These are phyloP conservation scores for Aspergillus luchuensis DNA, from an alignment of 2,329 filamentous ascomycete species.

Conservation along the genomic window DNA sequence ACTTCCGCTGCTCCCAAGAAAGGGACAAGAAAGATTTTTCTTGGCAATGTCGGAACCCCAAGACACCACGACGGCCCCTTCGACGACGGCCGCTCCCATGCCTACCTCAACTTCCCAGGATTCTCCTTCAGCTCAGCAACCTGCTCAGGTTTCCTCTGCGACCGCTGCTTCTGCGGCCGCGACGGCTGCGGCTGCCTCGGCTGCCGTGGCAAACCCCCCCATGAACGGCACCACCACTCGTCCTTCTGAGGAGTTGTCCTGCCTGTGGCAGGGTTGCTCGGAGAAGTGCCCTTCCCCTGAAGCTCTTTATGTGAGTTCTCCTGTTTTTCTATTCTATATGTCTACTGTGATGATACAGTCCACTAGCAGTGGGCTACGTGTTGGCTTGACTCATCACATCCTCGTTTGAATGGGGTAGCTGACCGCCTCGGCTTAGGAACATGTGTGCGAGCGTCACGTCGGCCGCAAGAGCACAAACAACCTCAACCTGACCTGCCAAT, in stretches of 20 bases:
- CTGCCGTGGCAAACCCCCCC: conserved; percentile 35
- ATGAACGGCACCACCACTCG: conserved; percentile 33
- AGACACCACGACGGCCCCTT: conserved; percentile 31
- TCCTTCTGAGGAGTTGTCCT: conserved; percentile 47
- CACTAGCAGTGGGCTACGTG: conserved; percentile 5
- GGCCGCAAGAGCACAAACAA: conserved; percentile 99
- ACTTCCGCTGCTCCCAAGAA: conserved; percentile 36
- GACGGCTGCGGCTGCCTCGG: conserved; percentile 41
- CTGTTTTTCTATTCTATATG: conserved; percentile 1
- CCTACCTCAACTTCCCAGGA: conserved; percentile 29
- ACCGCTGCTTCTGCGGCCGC: conserved; percentile 36
- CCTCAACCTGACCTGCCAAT: conserved; percentile 93
- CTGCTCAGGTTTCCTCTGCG: conserved; percentile 28
- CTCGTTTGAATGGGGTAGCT: not conserved
- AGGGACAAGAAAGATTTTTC: conserved; percentile 37
- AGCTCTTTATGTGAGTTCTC: conserved; percentile 60
- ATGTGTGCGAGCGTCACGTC: conserved; percentile 97
- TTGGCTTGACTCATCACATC: conserved; percentile 3
- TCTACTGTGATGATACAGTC: not conserved
- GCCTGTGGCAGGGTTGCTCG: conserved; percentile 65
- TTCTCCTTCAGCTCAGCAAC: conserved; percentile 23
- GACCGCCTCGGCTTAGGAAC: conserved; percentile 63
- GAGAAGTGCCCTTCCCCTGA: conserved; percentile 62
- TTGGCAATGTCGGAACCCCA: conserved; percentile 47
- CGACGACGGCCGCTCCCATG: conserved; percentile 28